Base-by-base conservation (phyloP, 257 asterid genomes). In the Cinchona pubescens region DNA sequence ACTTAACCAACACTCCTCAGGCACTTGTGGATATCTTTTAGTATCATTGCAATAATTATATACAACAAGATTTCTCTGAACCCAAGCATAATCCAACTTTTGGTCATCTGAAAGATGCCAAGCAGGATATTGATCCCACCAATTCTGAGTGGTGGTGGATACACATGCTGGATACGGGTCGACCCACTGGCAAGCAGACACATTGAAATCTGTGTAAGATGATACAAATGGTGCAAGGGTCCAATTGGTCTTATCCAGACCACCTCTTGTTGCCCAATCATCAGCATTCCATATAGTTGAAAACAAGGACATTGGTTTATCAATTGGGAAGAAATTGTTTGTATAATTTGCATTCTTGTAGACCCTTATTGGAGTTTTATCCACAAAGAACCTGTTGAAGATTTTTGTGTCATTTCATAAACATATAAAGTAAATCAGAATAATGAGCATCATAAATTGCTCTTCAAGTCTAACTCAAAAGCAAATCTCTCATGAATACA, bases 231-330 rank as follows among this genome's bases (percentile, higher is more conserved):
- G 99, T 16, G 91, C 96, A 55, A 88, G 85, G 35, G 76, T 84
- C 99, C 98, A 95, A 86, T 95, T 90, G 53, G 97, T 95, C 86
- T 95, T 95, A 85, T 92, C 98, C 37, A 92, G 80, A 0, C 99
- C 99, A 14, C 98, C 99, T 48, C 97, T 79, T 1, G 99, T 92
- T 29, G 99, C 98, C 99, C 99, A 95, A 80, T 95, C 97, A 35
- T 95, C 99, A 0, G 96, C 99, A 49, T 95, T 89, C 99, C 99
- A 95, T 25, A 95, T 92, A 88, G 98, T 95, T 7, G 99, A 95
- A 79, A 95, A 91, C 25, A 95, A 70, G 82, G 86, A 88, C 99
- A 95, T 95, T 12, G 99, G 97, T 86, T 91, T 87, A 79, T 87
- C 80, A 8, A 79, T 82, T 0, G 99, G 99, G 85, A 84, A 95